These are phyloP conservation scores for Heterotrichella gracilis DNA, from an alignment of 352 stramenopile genomes.

Conservation along the genomic window DNA sequence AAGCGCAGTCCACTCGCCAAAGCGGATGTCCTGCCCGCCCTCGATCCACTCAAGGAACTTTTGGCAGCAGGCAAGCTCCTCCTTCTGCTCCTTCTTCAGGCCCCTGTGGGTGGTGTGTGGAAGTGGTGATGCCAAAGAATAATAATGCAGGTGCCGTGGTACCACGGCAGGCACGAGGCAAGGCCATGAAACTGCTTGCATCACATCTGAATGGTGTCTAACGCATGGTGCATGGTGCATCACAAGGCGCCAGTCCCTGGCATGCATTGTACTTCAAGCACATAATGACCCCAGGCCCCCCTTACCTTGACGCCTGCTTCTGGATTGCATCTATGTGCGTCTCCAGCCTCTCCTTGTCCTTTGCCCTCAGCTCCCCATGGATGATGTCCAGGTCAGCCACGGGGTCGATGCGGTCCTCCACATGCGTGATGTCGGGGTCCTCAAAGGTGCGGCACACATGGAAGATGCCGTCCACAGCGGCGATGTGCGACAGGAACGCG, in stretches of 20 bases:
- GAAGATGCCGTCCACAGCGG: constrained; percentile 85
- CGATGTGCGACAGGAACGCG: constrained; percentile 94
- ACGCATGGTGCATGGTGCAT: too few relatives aligned
- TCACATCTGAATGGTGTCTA: too few relatives aligned
- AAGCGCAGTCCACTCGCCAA: constrained; percentile 42
- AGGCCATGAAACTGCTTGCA: too few relatives aligned
- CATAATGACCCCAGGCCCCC: too few relatives aligned
- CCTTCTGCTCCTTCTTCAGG: constrained; percentile 34
- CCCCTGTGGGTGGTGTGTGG: constrained; percentile 21
- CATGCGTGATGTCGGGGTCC: constrained; percentile 82
- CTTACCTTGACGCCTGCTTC: too few relatives aligned
- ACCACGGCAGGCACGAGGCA: too few relatives aligned
- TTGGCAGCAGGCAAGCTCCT: constrained; percentile 45
- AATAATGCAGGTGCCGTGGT: too few relatives aligned
- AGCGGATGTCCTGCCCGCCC: constrained; percentile 47
- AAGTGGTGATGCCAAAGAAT: too few relatives aligned
- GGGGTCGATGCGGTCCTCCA: constrained; percentile 89
- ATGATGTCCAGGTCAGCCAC: constrained; percentile 95
- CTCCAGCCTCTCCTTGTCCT: constrained; percentile 49
- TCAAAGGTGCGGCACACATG: constrained; percentile 89
- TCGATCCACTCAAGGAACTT: constrained; percentile 42
- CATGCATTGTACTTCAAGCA: too few relatives aligned
- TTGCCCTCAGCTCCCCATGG: constrained; percentile 76
- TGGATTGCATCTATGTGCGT: too few relatives aligned
- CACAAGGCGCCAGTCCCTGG: too few relatives aligned